Evolutionary conservation across 768 basidiomycete genomes (phyloP).

Genomic region (Pleurotus eryngii): DNA sequence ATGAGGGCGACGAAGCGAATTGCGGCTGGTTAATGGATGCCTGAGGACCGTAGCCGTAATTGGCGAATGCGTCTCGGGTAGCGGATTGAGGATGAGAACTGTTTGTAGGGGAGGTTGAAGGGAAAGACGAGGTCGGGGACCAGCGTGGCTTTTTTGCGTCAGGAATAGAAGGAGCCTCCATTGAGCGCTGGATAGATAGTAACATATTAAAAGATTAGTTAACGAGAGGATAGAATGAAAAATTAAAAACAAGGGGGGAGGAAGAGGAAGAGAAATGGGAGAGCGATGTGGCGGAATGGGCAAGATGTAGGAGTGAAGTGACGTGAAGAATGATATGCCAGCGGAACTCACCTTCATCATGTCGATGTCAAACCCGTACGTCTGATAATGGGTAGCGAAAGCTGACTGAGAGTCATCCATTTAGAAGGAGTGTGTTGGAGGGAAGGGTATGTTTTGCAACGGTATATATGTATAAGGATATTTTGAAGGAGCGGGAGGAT

Average conservation of each 20-base stretch:
- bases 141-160: slow-evolving; percentile 90
- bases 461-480: slow-evolving; percentile 16
- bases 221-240: too few species aligned
- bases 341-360: slow-evolving; percentile 77
- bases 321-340: slow-evolving; percentile 6
- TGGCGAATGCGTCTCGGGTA: slow-evolving; percentile 68
- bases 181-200: slow-evolving; percentile 59
- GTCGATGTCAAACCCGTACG: slow-evolving; percentile 80
- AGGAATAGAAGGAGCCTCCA: slow-evolving; percentile 79
- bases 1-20: slow-evolving; percentile 46
- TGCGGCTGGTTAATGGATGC: slow-evolving; percentile 57
- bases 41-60: slow-evolving; percentile 84
- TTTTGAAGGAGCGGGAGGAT: slow-evolving; percentile 8
- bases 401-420: slow-evolving; percentile 78
- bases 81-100: slow-evolving; percentile 25
- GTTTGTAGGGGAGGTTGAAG: slow-evolving; percentile 29
- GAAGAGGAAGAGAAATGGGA: not conserved
- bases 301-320: slow-evolving; percentile 2
- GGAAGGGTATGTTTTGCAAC: slow-evolving; percentile 48
- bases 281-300: too few species aligned
- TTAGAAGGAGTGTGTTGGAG: slow-evolving; percentile 29
- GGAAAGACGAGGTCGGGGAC: slow-evolving; percentile 59
- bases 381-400: slow-evolving; percentile 65
- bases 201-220: not conserved
- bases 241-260: not conserved